A percentile compares a stretch with the other conserved stretches of the same genome.
These are phyloP conservation scores for Tephrocybe sp. DNA, from an alignment of 768 basidiomycete genomes.

Conservation along the genomic window DNA sequence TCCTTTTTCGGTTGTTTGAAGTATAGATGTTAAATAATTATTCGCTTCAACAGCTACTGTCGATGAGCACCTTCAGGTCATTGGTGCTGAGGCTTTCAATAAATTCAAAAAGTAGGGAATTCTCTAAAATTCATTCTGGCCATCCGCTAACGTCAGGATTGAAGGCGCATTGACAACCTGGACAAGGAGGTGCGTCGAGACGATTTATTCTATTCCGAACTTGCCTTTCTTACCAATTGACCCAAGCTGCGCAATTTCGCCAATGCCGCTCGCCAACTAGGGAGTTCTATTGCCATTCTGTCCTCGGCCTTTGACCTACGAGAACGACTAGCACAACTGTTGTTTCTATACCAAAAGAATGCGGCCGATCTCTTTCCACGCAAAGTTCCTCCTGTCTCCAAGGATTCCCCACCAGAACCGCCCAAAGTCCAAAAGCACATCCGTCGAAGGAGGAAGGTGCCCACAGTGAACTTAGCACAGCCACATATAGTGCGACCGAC, in stretches of 20 bases:
- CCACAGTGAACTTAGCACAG: conserved; percentile 33
- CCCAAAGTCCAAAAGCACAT: conserved; percentile 24
- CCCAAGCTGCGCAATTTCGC: conserved; percentile 69
- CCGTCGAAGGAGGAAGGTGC: conserved; percentile 26
- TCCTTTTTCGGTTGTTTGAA: too few species aligned
- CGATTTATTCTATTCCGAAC: not conserved
- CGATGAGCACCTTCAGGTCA: conserved; percentile 67
- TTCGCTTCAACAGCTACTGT: conserved; percentile 43
- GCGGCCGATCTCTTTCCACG: conserved; percentile 75
- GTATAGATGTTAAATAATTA: too few species aligned
- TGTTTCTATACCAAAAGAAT: conserved; percentile 72
- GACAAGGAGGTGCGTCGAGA: conserved; percentile 54
- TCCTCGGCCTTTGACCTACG: conserved; percentile 73
- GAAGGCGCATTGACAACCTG: conserved; percentile 55
- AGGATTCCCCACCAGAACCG: conserved; percentile 32
- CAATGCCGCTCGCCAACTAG: conserved; percentile 73
- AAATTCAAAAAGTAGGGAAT: conserved; percentile 54
- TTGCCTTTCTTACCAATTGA: not conserved
- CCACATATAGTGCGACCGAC: conserved; percentile 52
- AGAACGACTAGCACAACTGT: conserved; percentile 62
- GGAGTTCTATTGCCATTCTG: conserved; percentile 73
- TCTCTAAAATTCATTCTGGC: not conserved
- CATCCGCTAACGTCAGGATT: not conserved
- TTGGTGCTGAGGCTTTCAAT: conserved; percentile 63
- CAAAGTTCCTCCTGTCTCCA: conserved; percentile 46